Conservation (phyloP, 257 asterid species). For the Gentiana dahurica region DNA sequence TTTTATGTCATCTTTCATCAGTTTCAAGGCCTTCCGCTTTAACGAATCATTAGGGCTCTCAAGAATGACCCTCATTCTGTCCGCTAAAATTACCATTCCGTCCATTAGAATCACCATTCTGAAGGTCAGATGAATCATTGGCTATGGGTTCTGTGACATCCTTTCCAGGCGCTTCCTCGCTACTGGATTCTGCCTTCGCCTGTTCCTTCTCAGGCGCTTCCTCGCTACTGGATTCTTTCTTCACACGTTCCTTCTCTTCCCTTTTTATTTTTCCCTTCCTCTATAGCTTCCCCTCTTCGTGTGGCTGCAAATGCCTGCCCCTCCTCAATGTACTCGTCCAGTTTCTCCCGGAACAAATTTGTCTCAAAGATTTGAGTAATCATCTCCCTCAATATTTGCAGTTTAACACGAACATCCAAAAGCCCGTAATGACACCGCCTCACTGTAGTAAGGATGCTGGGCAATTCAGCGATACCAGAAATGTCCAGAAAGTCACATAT, state of each 20-base stretch:
- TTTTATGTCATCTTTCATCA: conserved; percentile 71
- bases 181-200: too few relatives aligned
- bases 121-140: conserved; percentile 7
- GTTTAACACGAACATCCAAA: conserved; percentile 50
- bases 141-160: background rate
- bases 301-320: conserved; percentile 80
- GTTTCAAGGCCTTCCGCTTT: conserved; percentile 63
- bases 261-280: conserved; percentile 53
- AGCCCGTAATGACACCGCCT: conserved; percentile 74
- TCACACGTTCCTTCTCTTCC: conserved; percentile 67
- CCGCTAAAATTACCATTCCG: conserved; percentile 26
- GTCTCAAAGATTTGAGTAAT: conserved; percentile 63
- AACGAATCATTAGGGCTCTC: conserved; percentile 27
- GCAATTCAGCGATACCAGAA: conserved; percentile 30
- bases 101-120: conserved; percentile 10
- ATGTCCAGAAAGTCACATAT: conserved; percentile 67
- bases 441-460: conserved; percentile 47
- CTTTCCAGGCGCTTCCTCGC: conserved; percentile 11
- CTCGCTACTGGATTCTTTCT: conserved; percentile 24
- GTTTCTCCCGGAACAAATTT: conserved; percentile 48
- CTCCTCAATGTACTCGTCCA: conserved; percentile 79
- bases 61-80: conserved; percentile 7
- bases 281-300: conserved; percentile 79
- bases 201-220: background rate
- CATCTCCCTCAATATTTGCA: conserved; percentile 59